Evolutionary conservation across 2,329 filamentous ascomycete species (phyloP), one percentile per base, ranked within the genome.

Genomic region (Sarocladium brachiariae): DNA sequence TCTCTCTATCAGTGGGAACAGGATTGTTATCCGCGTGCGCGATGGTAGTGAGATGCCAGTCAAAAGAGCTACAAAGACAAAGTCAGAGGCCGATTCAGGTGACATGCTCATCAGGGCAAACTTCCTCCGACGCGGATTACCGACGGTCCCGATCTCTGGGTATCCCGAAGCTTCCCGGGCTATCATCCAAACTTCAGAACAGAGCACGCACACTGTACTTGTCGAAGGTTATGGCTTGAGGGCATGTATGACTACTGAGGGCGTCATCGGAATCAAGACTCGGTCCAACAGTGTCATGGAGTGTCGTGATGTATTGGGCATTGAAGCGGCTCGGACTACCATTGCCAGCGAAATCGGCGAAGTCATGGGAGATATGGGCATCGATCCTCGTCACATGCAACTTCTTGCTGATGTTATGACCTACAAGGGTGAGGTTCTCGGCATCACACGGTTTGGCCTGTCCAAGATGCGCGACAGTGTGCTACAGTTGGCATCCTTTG

Each of bases 361-460:
- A 49, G 93, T 97, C 63, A 99, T 97, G 91, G 81, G 81, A 31
- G 83, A 86, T 65, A 96, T 99, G 90, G 84, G 82, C 67, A 97
- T 99, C 61, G 93, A 99, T 69, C 92, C 91, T 39, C 87, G 93
- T 51, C 93, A 99, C 71, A 97, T 99, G 90, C 87, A 96, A 65
- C 79, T 99, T 16, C 81, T 99, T 2, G 92, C 93, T 10, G 93
- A 99, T 62, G 91, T 96, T 50, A 99, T 99, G 93, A 97, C 93
- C 1, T 97, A 92, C 77, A 97, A 96, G 73, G 93, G 93, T 48
- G 92, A 97, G 59, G 88, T 99, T 0, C 78, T 96, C 16, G 93
- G 93, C 49, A 99, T 99, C 64, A 99, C 93, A 2, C 86, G 93
- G 27, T 97, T 97, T 67, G 93, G 93, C 49, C 76, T 99, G 23